Conservation (phyloP, 352 stramenopile species). For the Thalassiosira sp. region DNA sequence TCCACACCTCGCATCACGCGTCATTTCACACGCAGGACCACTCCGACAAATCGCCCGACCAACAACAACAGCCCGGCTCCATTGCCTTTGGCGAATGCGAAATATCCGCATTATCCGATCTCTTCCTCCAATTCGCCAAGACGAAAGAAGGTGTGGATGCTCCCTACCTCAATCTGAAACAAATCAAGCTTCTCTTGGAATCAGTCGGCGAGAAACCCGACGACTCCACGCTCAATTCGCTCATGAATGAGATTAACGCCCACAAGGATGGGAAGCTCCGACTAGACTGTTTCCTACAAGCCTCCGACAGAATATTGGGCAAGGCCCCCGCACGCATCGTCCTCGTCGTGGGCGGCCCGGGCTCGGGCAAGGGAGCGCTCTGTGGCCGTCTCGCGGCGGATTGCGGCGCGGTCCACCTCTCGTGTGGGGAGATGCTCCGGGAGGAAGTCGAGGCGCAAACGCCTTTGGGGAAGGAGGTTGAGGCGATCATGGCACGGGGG, state of each 20-base stretch:
- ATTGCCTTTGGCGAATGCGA: constrained; percentile 72
- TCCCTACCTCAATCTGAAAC: constrained; percentile 49
- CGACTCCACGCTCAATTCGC: constrained; percentile 45
- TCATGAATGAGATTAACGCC: constrained; percentile 61
- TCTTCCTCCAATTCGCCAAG: constrained; percentile 72
- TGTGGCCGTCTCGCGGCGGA: constrained; percentile 89
- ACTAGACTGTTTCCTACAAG: constrained; percentile 60
- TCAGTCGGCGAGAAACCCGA: constrained; percentile 63
- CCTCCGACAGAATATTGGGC: constrained; percentile 64
- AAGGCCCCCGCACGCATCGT: constrained; percentile 84
- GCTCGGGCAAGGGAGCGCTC: constrained; percentile 93
- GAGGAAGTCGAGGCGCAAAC: constrained; percentile 86
- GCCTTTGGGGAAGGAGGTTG: constrained; percentile 86
- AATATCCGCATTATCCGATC: constrained; percentile 65
- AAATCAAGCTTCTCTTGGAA: constrained; percentile 51
- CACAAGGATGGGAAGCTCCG: constrained; percentile 53
- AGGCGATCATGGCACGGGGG: constrained; percentile 94
- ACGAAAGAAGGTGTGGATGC: constrained; percentile 15
- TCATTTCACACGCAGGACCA: constrained; percentile 20
- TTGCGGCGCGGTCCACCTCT: constrained; percentile 93
- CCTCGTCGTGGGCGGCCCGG: constrained; percentile 93
- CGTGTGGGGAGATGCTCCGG: constrained; percentile 91
- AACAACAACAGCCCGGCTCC: constrained; percentile 32
- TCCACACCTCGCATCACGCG: constrained; percentile 16
- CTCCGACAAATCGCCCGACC: not conserved